Conservation (phyloP, 225 moss, liverwort and hornwort species). For the Lunularia cruciata region DNA sequence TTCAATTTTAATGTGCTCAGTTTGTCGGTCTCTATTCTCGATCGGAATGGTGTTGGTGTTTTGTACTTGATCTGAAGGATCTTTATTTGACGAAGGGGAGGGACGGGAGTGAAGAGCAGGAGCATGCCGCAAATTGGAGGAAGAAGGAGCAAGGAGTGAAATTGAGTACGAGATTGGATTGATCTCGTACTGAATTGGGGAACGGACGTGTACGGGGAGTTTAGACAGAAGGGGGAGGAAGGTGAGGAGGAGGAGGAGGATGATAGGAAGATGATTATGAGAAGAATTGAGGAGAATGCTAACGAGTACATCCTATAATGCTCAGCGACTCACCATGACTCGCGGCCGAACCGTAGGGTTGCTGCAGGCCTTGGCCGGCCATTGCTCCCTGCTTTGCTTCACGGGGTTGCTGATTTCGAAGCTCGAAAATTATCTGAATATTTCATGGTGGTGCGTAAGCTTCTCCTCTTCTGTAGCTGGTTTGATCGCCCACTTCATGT, state of each 20-base stretch:
- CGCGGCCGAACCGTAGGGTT: constrained; percentile 66
- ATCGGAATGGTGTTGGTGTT: no score
- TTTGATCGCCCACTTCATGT: background rate
- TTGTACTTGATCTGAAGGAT: background rate
- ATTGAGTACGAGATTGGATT: no score
- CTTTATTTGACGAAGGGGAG: background rate
- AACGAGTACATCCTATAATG: constrained; percentile 29
- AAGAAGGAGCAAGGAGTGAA: no score
- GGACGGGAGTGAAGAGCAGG: background rate
- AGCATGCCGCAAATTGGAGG: constrained; percentile 3
- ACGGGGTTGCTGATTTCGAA: constrained; percentile 74
- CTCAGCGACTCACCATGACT: constrained; percentile 52
- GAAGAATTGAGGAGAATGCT: constrained; percentile 15
- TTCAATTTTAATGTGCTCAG: no score
- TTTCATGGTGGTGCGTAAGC: constrained; percentile 89
- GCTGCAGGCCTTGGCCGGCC: constrained; percentile 81
- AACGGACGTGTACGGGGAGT: background rate
- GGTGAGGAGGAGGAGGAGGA: background rate
- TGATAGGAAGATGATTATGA: constrained; percentile 8
- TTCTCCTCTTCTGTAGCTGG: background rate
- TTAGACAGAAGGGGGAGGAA: background rate
- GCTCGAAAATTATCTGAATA: constrained; percentile 58
- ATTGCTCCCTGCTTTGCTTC: constrained; percentile 71
- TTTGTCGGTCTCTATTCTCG: no score
- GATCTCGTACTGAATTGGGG: no score